These are phyloP conservation scores for Zoysia pacifica DNA, from an alignment of 176 grass and related monocot genomes.

Conservation along the genomic window DNA sequence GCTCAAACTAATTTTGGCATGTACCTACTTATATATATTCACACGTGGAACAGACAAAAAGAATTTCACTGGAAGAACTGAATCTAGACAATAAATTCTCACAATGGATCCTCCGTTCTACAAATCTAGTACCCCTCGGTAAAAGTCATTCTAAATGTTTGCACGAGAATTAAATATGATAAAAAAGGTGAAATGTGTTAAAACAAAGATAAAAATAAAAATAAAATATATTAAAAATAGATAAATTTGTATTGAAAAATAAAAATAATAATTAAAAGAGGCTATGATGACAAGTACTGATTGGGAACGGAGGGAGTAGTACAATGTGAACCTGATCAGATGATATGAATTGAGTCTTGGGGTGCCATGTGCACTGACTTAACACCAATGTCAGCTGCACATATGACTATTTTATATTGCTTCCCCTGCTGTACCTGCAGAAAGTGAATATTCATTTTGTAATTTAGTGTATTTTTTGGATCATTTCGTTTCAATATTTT, in stretches of 20 bases:
- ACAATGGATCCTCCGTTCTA: neutral
- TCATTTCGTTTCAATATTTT: neutral
- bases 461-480: conserved; percentile 4
- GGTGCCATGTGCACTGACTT: neutral
- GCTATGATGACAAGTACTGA: too few relatives aligned
- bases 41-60: neutral
- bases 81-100: neutral
- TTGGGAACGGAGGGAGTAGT: too few relatives aligned
- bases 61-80: neutral
- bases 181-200: too few relatives aligned
- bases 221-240: too few relatives aligned
- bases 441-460: conserved; percentile 4
- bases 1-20: neutral
- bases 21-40: neutral
- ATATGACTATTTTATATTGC: neutral
- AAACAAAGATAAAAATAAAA: too few relatives aligned
- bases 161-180: too few relatives aligned
- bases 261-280: too few relatives aligned
- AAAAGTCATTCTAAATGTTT: too few relatives aligned
- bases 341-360: neutral
- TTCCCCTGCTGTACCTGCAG: neutral
- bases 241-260: too few relatives aligned
- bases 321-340: neutral
- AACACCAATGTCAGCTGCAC: neutral
- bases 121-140: neutral